These are phyloP conservation scores for Shiraia sp. DNA, from an alignment of 2,329 filamentous ascomycete species.

Conservation along the genomic window DNA sequence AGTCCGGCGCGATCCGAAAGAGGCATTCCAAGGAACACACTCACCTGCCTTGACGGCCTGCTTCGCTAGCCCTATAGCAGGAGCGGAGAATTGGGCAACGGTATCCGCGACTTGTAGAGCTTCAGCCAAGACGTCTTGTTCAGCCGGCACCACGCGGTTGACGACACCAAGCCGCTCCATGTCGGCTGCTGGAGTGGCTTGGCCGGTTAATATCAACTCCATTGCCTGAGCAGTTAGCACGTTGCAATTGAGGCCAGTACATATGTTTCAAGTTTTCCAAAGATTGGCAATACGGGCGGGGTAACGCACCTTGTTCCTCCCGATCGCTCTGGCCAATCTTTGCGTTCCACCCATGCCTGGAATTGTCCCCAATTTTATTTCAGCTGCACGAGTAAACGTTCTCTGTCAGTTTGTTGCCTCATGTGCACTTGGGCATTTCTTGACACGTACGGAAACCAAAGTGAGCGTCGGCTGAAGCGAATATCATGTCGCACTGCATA, in stretches of 20 bases:
- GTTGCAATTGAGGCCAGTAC: slow-evolving; percentile 5
- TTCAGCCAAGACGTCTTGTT: slow-evolving; percentile 44
- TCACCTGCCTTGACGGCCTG: slow-evolving; percentile 50
- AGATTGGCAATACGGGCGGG: slow-evolving; percentile 7
- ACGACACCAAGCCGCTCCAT: slow-evolving; percentile 49
- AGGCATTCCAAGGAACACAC: slow-evolving; percentile 7
- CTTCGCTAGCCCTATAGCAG: slow-evolving; percentile 50
- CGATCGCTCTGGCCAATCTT: slow-evolving; percentile 70
- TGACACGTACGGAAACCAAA: slow-evolving; percentile 72
- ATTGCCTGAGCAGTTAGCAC: slow-evolving; percentile 44
- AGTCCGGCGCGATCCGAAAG: slow-evolving; percentile 14
- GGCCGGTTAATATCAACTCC: slow-evolving; percentile 51
- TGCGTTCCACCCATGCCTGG: slow-evolving; percentile 91
- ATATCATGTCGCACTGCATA: slow-evolving; percentile 70
- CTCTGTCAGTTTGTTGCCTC: too few species aligned
- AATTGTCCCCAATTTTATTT: slow-evolving; percentile 91
- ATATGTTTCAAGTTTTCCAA: slow-evolving; percentile 5
- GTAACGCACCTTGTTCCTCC: slow-evolving; percentile 42
- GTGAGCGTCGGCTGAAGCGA: slow-evolving; percentile 80
- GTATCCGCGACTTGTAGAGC: slow-evolving; percentile 45
- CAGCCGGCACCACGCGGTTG: slow-evolving; percentile 41
- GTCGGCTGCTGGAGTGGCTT: slow-evolving; percentile 42
- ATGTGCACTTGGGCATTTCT: too few species aligned
- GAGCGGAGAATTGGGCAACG: slow-evolving; percentile 47
- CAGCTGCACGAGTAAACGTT: slow-evolving; percentile 49